phyloP scores from a whole-genome alignment of 768 basidiomycete species.

The Rhodotorula paludigena region DNA sequence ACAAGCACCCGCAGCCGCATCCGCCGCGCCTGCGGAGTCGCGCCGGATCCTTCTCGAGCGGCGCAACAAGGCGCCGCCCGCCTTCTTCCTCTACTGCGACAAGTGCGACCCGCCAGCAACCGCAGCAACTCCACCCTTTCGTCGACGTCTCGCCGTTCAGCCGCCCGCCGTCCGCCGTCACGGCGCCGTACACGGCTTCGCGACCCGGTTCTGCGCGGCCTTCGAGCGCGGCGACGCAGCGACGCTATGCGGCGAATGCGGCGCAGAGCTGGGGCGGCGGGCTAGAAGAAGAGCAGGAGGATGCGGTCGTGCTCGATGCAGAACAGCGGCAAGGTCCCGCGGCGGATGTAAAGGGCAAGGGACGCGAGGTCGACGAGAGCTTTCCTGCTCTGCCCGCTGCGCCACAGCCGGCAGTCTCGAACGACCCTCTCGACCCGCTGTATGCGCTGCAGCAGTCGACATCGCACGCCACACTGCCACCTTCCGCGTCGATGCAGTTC shows the following conservation, averaged over 20 bases:
- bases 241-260: neutral
- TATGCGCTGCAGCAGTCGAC: neutral
- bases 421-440: constrained; percentile 19
- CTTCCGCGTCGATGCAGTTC: too few species aligned
- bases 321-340: neutral
- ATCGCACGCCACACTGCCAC: neutral
- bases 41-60: neutral
- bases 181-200: neutral
- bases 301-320: neutral
- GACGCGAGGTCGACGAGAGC: neutral
- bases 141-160: neutral
- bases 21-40: neutral
- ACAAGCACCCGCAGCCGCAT: neutral
- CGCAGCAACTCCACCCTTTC: neutral
- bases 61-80: too few species aligned
- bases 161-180: neutral
- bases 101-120: neutral
- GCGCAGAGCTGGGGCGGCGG: too few species aligned
- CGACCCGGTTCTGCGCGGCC: neutral
- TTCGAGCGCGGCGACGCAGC: neutral
- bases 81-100: neutral
- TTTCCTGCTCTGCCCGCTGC: too few species aligned
- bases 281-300: too few species aligned
- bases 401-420: too few species aligned
- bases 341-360: constrained; percentile 5